Evolutionary conservation across 768 basidiomycete genomes (phyloP).

Genomic region (Boletus rubescentipes): DNA sequence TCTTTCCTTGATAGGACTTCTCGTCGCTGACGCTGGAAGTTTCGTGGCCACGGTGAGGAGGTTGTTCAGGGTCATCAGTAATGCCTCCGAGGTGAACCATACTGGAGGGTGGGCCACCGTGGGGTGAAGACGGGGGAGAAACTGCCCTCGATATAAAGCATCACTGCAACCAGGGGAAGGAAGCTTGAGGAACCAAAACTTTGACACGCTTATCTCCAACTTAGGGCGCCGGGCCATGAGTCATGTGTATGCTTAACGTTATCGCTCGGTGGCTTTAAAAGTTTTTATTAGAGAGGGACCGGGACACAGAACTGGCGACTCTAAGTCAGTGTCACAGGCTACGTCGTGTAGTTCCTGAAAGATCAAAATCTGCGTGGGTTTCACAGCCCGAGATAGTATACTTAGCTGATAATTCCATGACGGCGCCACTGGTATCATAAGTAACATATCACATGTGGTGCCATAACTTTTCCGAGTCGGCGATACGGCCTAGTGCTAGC

Average conservation of each 20-base stretch:
- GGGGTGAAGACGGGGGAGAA: not conserved
- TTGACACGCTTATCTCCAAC: not conserved
- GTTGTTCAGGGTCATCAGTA: not conserved
- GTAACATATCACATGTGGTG: no score
- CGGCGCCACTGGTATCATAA: no score
- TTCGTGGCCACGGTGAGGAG: not conserved
- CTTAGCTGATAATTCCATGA: no score
- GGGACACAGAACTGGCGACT: no score
- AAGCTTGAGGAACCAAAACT: not conserved
- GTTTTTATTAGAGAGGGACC: no score
- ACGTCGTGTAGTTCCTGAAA: no score
- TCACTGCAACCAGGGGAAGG: not conserved
- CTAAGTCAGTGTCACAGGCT: no score
- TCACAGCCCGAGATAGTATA: no score
- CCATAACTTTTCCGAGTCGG: no score
- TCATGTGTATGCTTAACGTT: not conserved
- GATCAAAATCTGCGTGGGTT: no score
- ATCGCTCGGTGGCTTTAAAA: no score
- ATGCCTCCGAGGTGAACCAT: slow-evolving; percentile 9
- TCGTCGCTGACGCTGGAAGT: slow-evolving; percentile 15
- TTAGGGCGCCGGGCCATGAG: not conserved
- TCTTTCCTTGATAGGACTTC: slow-evolving; percentile 28
- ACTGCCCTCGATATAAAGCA: not conserved
- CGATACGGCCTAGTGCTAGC: no score
- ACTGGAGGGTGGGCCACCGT: not conserved